phyloP scores from a whole-genome alignment of 441 rosid genomes.

The Croton setiger region DNA sequence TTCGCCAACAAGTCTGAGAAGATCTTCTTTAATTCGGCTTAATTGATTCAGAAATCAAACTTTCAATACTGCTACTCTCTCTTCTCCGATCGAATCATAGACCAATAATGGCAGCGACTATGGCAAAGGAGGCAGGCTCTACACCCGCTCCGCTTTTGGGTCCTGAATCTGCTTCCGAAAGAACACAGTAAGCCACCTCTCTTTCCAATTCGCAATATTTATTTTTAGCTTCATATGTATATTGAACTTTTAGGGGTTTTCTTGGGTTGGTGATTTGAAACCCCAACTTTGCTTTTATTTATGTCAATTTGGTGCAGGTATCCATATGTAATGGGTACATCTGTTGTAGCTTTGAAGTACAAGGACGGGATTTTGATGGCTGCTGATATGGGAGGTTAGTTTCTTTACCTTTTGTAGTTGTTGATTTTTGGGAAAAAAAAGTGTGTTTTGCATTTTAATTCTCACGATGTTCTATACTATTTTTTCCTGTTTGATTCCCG shows the following conservation, averaged over 20 bases:
- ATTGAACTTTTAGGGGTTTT: background rate
- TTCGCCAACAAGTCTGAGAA: slow-evolving; percentile 12
- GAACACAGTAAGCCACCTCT: slow-evolving; percentile 50
- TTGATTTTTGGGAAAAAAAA: background rate
- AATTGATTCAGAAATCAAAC: background rate
- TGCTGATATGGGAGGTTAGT: slow-evolving; percentile 88
- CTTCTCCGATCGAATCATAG: background rate
- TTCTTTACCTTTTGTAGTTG: background rate
- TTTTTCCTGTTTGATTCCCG: background rate
- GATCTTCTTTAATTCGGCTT: background rate
- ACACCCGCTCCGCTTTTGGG: slow-evolving; percentile 23
- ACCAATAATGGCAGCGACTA: background rate
- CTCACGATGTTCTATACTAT: background rate
- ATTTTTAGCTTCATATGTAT: background rate
- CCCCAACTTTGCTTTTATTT: background rate
- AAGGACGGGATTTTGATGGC: slow-evolving; percentile 96
- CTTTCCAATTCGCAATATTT: background rate
- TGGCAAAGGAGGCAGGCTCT: slow-evolving; percentile 4
- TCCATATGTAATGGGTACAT: slow-evolving; percentile 90
- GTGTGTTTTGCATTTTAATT: background rate
- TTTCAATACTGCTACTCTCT: background rate
- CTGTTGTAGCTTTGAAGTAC: slow-evolving; percentile 86
- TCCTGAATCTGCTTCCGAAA: slow-evolving; percentile 45
- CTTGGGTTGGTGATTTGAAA: background rate
- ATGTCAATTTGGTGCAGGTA: slow-evolving; percentile 35